Conservation (phyloP, 176 grass and related monocot species). For the Elymus sibiricus region DNA sequence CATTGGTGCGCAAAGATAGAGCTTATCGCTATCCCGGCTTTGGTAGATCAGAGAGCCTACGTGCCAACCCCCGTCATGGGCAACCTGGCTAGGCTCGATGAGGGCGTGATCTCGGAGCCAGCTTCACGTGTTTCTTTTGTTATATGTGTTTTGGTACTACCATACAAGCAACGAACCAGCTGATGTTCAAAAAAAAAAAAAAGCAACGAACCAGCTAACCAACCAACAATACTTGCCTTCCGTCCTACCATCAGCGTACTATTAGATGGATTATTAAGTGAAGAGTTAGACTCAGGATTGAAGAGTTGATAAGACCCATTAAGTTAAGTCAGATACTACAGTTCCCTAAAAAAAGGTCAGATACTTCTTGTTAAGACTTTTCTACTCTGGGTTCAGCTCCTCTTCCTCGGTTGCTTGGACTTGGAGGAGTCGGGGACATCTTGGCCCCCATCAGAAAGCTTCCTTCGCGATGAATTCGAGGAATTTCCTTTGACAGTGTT, state of each 20-base stretch:
- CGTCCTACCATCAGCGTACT: neutral
- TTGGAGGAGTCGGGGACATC: neutral
- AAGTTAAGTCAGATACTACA: neutral
- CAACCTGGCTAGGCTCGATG: neutral
- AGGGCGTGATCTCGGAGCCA: neutral
- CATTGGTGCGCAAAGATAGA: neutral
- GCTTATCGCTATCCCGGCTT: neutral
- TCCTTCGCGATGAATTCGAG: slow-evolving; percentile 11
- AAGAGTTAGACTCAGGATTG: neutral
- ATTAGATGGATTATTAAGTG: neutral
- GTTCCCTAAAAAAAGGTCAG: neutral
- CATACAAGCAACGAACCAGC: neutral
- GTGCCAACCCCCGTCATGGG: neutral
- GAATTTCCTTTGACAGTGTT: slow-evolving; percentile 13
- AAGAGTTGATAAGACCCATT: neutral
- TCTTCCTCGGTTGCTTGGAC: slow-evolving; percentile 19
- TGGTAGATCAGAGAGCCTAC: neutral
- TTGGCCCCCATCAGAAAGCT: slow-evolving; percentile 6
- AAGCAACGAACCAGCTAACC: neutral
- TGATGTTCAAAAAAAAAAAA: too few relatives aligned
- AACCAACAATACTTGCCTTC: neutral
- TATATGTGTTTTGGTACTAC: neutral
- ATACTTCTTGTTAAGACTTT: neutral
- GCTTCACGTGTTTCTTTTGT: slow-evolving; percentile 1
- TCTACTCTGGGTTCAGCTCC: neutral